Conservation (phyloP, 2,329 filamentous ascomycete species). For the Ophiosphaerella korrae region DNA sequence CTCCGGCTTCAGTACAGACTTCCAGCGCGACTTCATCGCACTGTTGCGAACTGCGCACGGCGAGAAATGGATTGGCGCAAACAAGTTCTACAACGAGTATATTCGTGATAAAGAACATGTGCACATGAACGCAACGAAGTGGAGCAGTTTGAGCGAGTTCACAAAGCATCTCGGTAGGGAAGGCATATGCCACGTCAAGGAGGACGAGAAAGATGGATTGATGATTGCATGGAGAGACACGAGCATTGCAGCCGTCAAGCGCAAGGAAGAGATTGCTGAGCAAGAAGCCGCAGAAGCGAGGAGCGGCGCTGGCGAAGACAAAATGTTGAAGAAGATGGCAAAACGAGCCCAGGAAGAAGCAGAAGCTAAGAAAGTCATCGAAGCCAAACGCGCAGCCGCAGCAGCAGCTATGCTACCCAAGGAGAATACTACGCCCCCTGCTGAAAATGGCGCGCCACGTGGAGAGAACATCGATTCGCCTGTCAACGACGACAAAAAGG, state of each 20-base stretch:
- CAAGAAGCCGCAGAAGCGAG: conserved; percentile 88
- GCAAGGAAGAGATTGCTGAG: conserved; percentile 79
- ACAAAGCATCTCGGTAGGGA: conserved; percentile 85
- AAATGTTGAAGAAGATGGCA: conserved; percentile 82
- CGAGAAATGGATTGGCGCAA: conserved; percentile 86
- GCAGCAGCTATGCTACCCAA: conserved; percentile 41
- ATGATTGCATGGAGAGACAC: conserved; percentile 92
- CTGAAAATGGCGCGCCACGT: conserved; percentile 35
- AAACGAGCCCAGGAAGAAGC: conserved; percentile 69
- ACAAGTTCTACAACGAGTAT: conserved; percentile 94
- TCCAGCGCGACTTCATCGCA: conserved; percentile 77
- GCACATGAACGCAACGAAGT: conserved; percentile 93
- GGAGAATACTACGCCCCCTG: conserved; percentile 40
- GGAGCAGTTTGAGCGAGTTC: conserved; percentile 87
- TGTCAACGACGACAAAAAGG: conserved; percentile 83
- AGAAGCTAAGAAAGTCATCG: conserved; percentile 42
- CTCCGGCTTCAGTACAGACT: conserved; percentile 79
- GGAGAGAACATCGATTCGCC: conserved; percentile 50
- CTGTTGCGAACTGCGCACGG: conserved; percentile 83
- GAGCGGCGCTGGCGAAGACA: conserved; percentile 87
- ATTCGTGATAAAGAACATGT: conserved; percentile 74
- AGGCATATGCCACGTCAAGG: conserved; percentile 79
- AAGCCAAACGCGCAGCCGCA: conserved; percentile 52
- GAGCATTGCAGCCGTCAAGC: conserved; percentile 79
- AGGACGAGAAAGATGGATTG: conserved; percentile 86